Evolutionary conservation across 2,329 filamentous ascomycete genomes (phyloP).

Genomic region (Sporothrix protearum): DNA sequence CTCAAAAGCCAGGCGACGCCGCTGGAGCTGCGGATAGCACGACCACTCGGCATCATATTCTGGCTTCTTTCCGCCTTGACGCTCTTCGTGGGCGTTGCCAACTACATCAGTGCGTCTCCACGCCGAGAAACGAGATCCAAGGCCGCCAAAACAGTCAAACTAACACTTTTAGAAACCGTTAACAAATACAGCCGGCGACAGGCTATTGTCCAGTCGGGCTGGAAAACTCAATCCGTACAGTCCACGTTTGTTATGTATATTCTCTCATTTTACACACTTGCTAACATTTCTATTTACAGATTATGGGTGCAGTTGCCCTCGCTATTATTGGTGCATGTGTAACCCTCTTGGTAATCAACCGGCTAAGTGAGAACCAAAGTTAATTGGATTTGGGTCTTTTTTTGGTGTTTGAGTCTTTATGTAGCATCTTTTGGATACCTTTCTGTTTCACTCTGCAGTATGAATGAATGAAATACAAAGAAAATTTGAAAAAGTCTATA

Average conservation of each 20-base stretch:
- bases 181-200: constrained; percentile 73
- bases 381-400: too few species aligned
- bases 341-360: constrained; percentile 55
- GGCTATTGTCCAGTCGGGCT: constrained; percentile 88
- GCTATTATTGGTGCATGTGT: constrained; percentile 65
- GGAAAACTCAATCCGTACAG: constrained; percentile 88
- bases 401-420: neutral
- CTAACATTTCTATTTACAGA: constrained; percentile 39
- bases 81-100: constrained; percentile 71
- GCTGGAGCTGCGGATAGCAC: constrained; percentile 71
- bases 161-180: constrained; percentile 52
- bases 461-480: neutral
- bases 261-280: neutral
- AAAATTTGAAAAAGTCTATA: neutral
- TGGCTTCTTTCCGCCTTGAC: constrained; percentile 79
- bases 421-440: neutral
- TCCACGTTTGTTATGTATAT: constrained; percentile 49
- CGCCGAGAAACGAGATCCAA: too few species aligned
- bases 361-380: constrained; percentile 32
- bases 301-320: constrained; percentile 59
- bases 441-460: neutral
- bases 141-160: too few species aligned
- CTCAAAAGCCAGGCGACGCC: constrained; percentile 67
- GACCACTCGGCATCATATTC: constrained; percentile 82
- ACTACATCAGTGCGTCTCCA: constrained; percentile 68